Evolutionary conservation across 2,329 filamentous ascomycete genomes (phyloP), one percentile per base, ranked within the genome.

Genomic region (Cladosporium oxysporum): DNA sequence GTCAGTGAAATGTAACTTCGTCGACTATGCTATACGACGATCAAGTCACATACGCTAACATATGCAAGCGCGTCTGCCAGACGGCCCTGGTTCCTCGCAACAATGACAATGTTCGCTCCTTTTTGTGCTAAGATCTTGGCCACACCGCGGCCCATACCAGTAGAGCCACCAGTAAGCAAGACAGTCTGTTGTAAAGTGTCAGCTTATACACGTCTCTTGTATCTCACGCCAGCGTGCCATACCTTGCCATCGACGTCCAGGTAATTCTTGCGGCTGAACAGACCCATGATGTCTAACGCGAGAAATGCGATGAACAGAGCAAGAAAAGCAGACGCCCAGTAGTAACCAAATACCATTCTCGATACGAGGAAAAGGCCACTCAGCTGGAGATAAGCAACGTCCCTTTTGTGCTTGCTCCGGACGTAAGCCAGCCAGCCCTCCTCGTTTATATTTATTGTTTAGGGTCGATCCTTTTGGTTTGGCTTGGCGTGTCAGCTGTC

Each of bases 221-320:
- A 29, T 67, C 65, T 11, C 64, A 62, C 49, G 75, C 28, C 53
- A 4, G 18, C 14, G 55, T 26, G n/a, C 71, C 82, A 72, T 80
- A 95, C 93, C 83, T 90, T 91, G 77, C 92, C 92, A 72, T 93
- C 88, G 12, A 97, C 91, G 60, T 89, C 87, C 82, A 98, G 92
- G 68, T 92, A 85, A 76, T 96, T 92, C 71, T 85, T 89, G 65
- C 84, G 79, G 31, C 78, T 77, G 66, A 92, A 90, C 66, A 89
- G 75, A n/a, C 89, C 88, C 90, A 93, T 93, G 58, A 82, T 79
- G 70, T 80, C 77, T 26, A 79, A 66, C 49, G 78, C 78, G 6
- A 82, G 61, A 14, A 79, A 66, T 53, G 72, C 72, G 2, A 82
- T 66, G 35, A 82, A 68, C 2, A 77, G 52, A 23, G 77, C 67